Evolutionary conservation across 1,284 basidiomycete species (phyloP), one percentile per base, ranked within the genome.

Genomic region (Sporisorium reilianum): DNA sequence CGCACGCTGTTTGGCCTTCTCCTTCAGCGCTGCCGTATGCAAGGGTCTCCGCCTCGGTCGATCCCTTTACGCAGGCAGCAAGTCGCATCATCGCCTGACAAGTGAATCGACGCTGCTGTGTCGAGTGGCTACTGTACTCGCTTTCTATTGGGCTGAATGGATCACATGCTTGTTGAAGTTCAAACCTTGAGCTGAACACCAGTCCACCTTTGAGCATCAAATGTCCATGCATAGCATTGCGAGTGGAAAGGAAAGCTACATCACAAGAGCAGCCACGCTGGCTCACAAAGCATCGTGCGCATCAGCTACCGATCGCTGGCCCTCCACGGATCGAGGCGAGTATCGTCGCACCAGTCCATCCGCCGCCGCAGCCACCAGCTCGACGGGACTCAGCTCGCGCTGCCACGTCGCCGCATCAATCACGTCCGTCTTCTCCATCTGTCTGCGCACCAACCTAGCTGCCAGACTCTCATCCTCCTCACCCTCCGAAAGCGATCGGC

Each of bases 161-260:
- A 38, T 18, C 36, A 38, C 36, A 38, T 5, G 4, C 16, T 18
- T n/a, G 36, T 11, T n/a, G 16, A 18, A 8, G 5, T 14, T 18
- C 36, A 14, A 18, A 38, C n/a, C n/a, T n/a, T 38, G 36, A 38
- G 4, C 18, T 41, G n/a, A 20, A n/a, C n/a, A n/a, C n/a, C n/a
- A n/a, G n/a, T n/a, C n/a, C n/a, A n/a, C n/a, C n/a, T n/a, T n/a
- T 20, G 46, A 48, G 30, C 25, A 30, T 5, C 36, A 25, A 70
- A 61, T 64, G 67, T 64, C 67, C 67, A 54, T 64, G 63, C 48
- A 66, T 58, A 50, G 48, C 40, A 64, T 57, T 64, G 55, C 60
- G 49, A 62, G 28, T 25, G 12, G 36, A 38, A 8, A 30, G 28
- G 23, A 22, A 16, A 30, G 18, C n/a, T 30, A n/a, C 46, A 30